Evolutionary conservation across 805 yeast genomes (phyloP).

Genomic region (Cyberlindnera lachancei): DNA sequence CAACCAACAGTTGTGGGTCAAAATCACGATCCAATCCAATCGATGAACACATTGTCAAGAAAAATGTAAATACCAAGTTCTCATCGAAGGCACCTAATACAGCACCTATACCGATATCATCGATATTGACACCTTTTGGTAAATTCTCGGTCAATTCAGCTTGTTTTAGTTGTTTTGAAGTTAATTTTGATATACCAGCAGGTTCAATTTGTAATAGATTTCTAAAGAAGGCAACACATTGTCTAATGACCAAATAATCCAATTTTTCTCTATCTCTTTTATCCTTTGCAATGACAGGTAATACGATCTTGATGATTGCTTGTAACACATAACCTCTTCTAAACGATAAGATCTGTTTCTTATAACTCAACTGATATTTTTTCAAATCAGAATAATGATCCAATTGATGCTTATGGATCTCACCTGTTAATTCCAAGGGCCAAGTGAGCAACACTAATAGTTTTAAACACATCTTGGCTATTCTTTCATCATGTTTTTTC

Average conservation of each 20-base stretch:
- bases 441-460: slow-evolving; percentile 77
- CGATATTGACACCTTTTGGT: slow-evolving; percentile 50
- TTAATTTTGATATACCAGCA: slow-evolving; percentile 43
- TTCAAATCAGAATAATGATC: slow-evolving; percentile 51
- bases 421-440: slow-evolving; percentile 65
- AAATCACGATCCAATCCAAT: slow-evolving; percentile 47
- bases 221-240: slow-evolving; percentile 67
- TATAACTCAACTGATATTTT: slow-evolving; percentile 63
- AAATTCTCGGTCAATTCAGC: slow-evolving; percentile 28
- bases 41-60: slow-evolving; percentile 64
- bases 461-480: slow-evolving; percentile 70
- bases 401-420: slow-evolving; percentile 43
- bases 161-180: slow-evolving; percentile 30
- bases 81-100: slow-evolving; percentile 52
- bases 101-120: slow-evolving; percentile 60
- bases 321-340: slow-evolving; percentile 55
- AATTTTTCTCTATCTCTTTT: slow-evolving; percentile 53
- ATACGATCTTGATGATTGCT: slow-evolving; percentile 61
- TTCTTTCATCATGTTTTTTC: slow-evolving; percentile 40
- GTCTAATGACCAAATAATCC: slow-evolving; percentile 65
- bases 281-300: slow-evolving; percentile 48
- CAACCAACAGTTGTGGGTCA: slow-evolving; percentile 52
- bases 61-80: slow-evolving; percentile 65
- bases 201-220: slow-evolving; percentile 78
- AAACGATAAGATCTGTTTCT: slow-evolving; percentile 53